A percentile compares a stretch with the other conserved stretches of the same genome.
Conservation (phyloP, 352 stramenopile species). For the Globisporangium takayamanum region DNA sequence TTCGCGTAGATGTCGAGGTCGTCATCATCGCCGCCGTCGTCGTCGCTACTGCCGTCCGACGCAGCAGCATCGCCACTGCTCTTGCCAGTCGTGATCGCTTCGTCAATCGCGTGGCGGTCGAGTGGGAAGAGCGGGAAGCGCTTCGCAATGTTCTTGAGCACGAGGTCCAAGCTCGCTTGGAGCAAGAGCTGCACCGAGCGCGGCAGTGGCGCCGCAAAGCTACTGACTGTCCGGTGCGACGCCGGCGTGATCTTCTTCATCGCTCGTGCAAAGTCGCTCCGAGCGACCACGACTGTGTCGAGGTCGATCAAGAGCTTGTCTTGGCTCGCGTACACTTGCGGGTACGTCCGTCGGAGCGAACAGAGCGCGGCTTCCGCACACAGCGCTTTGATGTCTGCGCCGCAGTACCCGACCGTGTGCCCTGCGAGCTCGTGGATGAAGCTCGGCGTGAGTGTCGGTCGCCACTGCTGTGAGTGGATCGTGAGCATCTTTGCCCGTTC, state of each 20-base stretch:
- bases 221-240: constrained; percentile 65
- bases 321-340: constrained; percentile 80
- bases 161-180: constrained; percentile 22
- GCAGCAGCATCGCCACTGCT: not conserved
- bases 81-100: constrained; percentile 10
- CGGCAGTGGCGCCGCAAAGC: constrained; percentile 70
- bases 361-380: constrained; percentile 88
- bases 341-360: constrained; percentile 79
- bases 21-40: constrained; percentile 40
- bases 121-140: constrained; percentile 67
- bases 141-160: constrained; percentile 38
- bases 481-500: constrained; percentile 83
- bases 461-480: constrained; percentile 87
- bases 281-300: constrained; percentile 63
- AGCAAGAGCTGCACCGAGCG: constrained; percentile 43
- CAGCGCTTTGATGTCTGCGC: constrained; percentile 89
- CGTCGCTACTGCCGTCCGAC: constrained; percentile 11
- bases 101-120: constrained; percentile 36
- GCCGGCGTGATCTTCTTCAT: constrained; percentile 79
- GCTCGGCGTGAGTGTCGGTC: constrained; percentile 46
- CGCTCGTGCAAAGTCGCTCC: constrained; percentile 61
- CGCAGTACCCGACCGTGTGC: constrained; percentile 85
- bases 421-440: constrained; percentile 80
- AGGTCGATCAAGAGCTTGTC: constrained; percentile 76
- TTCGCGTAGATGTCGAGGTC: constrained; percentile 67